Evolutionary conservation across 352 stramenopile genomes (phyloP), one percentile per base, ranked within the genome.

Genomic region (Globisporangium parvum): DNA sequence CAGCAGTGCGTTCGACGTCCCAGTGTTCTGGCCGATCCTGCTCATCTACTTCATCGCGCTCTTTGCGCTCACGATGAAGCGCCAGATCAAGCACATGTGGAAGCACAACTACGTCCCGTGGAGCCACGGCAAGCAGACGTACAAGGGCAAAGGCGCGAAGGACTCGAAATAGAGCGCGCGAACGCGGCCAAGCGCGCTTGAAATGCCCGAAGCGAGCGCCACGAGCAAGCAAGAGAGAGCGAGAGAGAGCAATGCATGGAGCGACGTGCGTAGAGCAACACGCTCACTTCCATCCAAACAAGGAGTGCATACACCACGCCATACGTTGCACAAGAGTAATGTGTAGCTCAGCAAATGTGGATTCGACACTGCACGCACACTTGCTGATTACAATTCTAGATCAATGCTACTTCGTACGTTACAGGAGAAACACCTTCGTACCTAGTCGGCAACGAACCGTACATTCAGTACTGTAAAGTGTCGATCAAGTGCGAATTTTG

Each of bases 41-140:
- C 74, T 99, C 28, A 80, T 99, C 60, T 99, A 99, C 84, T 99
- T 99, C 73, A 95, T 98, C 66, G 85, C 97, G 52, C 83, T 99
- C 18, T 99, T 99, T 67, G 91, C 97, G 73, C 86, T 99, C 65
- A 99, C 97, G 20, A 99, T 99, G 96, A 98, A 98, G 80, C 87
- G 95, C 67, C 96, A 99, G 84, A 98, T 99, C 75, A 93, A 97
- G 71, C 97, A 99, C 77, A 99, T 99, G 97, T 98, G 98, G 84
- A 98, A 99, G 78, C 94, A 99, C 82, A 98, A 98, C 69, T 99
- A 99, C 72, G 95, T 99, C 9, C 96, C 96, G 21, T 98, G 97
- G 79, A 95, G 75, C 66, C 96, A 94, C 65, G 96, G 95, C 60
- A 98, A 98, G 72, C 80, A 94, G 62, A 97, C 97, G 53, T 98